Base-by-base conservation (phyloP, 164 flowering plant genomes). In the Saururus chinensis region DNA sequence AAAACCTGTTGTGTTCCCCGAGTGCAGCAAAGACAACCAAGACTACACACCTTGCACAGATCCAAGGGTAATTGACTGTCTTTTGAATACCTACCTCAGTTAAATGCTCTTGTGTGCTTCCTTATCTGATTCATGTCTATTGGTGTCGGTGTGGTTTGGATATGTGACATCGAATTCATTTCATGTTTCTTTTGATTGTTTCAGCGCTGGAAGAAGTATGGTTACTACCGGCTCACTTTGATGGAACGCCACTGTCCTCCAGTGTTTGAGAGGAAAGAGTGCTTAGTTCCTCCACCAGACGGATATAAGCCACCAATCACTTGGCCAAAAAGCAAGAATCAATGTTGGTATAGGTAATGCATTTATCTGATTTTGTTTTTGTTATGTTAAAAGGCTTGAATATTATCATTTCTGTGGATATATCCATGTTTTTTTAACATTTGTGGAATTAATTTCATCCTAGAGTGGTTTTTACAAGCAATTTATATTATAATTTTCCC, bases 31-130 rank as follows among this genome's bases (percentile, higher is more conserved):
- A 13, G 86, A 91, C 60, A 82, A 71, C 68, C 97, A 95, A 73
- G 99, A 91, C 66, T 89, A 83, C 80, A 91, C 99, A 12, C 99
- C 99, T 8, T 91, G 99, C 82, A 95, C 97, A n/a, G 96, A 95
- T 77, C 96, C 96, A 24, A 83, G 63, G 96, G 98, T 92, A 81
- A 8, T 51, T 40, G 17, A 22, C 11, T 1, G 40, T 23, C 9
- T 6, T 25, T 40, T 19, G 23, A n/a, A n/a, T 40, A 10, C 14
- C 23, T 20, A 54, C 25, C 26, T 1, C 16, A 19, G n/a, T 25
- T n/a, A 8, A 57, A 1, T 13, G 60, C n/a, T 57, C 40, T 30
- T 10, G 20, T 45, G 64, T 19, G 51, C 23, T 40, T 20, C 7
- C 14, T 45, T 45, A 45, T 45, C 14, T 17, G 0, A 45, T 45